phyloP scores from a whole-genome alignment of 148 eudicot species.

The Oxyria digyna region DNA sequence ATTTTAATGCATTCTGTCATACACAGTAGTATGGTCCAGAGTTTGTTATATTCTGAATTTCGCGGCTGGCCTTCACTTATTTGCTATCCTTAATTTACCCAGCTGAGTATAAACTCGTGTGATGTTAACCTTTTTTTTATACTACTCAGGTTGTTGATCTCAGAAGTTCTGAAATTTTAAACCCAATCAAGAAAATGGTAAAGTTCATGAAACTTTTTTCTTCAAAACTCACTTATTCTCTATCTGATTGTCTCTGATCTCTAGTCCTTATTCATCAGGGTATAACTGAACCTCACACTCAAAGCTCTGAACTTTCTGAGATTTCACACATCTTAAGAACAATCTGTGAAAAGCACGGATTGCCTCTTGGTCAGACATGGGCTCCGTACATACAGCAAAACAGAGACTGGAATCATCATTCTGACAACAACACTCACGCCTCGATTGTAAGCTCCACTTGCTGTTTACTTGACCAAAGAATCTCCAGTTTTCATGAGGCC shows the following conservation, averaged over 20 bases:
- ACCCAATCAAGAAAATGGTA: constrained; percentile 38
- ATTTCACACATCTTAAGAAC: constrained; percentile 30
- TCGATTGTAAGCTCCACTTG: constrained; percentile 51
- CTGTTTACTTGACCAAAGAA: constrained; percentile 43
- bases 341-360: constrained; percentile 32
- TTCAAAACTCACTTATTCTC: neutral
- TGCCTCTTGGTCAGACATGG: constrained; percentile 77
- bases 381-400: constrained; percentile 23
- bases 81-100: neutral
- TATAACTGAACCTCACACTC: constrained; percentile 19
- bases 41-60: neutral
- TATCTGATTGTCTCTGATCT: neutral
- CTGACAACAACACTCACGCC: constrained; percentile 29
- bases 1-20: too few species aligned
- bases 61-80: constrained; percentile 14
- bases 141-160: constrained; percentile 54
- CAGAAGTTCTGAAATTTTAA: constrained; percentile 42
- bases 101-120: neutral
- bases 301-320: constrained; percentile 25
- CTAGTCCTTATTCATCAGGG: constrained; percentile 25
- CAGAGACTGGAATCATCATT: too few species aligned
- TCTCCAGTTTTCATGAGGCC: constrained; percentile 59
- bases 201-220: neutral
- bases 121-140: neutral
- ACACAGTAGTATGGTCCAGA: neutral